phyloP scores from a whole-genome alignment of 176 grass and related monocot genomes.

The Ensete glaucum region DNA sequence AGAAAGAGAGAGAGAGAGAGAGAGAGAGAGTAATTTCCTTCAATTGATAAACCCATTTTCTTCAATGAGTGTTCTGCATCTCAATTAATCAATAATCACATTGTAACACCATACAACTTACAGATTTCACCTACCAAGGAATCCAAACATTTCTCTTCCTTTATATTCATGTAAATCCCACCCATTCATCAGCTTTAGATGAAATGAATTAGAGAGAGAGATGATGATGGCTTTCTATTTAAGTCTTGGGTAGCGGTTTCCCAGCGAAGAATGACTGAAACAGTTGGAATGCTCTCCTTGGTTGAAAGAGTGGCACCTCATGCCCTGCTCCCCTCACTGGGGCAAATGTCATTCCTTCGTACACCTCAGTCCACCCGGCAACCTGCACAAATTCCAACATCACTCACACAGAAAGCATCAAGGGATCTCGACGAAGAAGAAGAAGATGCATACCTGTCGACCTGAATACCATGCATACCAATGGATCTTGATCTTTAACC shows the following conservation, averaged over 20 bases:
- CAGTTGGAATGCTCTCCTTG: constrained; percentile 61
- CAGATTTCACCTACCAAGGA: background rate
- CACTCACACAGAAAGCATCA: no score
- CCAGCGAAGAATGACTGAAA: constrained; percentile 83
- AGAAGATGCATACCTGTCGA: constrained; percentile 43
- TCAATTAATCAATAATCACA: no score
- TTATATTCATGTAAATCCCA: background rate
- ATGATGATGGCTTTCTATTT: background rate
- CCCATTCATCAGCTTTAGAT: background rate
- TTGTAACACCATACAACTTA: background rate
- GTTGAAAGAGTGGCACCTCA: constrained; percentile 86
- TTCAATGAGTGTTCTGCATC: no score
- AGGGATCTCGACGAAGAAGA: background rate
- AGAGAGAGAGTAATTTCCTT: background rate
- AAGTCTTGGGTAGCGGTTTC: constrained; percentile 43
- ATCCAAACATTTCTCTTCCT: background rate
- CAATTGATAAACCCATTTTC: background rate
- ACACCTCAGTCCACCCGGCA: constrained; percentile 90
- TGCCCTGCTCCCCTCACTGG: constrained; percentile 88
- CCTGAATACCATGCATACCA: constrained; percentile 96
- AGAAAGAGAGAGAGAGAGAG: no score
- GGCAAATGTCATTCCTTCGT: constrained; percentile 83
- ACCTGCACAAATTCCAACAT: constrained; percentile 32
- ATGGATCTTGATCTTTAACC: constrained; percentile 54
- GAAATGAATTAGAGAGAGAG: background rate